A percentile compares a stretch with the other conserved stretches of the same genome.
Evolutionary conservation across 2,329 filamentous ascomycete species (phyloP).

Genomic region (Fusarium xyrophilum): DNA sequence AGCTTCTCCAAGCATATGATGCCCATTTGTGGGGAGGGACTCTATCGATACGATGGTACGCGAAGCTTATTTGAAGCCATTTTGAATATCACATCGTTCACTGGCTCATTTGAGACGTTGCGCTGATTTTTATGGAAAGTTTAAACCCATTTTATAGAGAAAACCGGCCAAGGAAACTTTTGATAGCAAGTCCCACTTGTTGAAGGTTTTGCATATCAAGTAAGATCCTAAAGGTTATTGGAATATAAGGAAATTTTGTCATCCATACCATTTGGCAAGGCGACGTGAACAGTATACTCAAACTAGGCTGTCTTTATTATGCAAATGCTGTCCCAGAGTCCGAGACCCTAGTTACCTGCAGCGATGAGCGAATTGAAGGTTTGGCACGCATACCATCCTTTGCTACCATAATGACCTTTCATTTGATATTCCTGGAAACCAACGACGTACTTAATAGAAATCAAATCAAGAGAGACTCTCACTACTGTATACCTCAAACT

Average conservation of each 20-base stretch:
- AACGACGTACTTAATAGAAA: not conserved
- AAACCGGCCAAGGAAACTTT: not conserved
- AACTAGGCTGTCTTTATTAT: not conserved
- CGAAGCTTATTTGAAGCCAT: not conserved
- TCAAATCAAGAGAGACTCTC: rapidly evolving
- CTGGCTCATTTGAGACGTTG: not conserved
- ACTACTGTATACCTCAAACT: not conserved
- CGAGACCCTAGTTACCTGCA: not conserved
- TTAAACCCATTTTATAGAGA: not conserved
- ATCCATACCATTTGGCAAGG: not conserved
- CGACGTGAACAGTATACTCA: not conserved
- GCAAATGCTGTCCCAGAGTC: not conserved
- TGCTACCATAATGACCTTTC: not conserved
- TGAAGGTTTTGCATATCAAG: not conserved
- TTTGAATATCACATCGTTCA: not conserved
- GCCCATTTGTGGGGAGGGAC: too few relatives aligned
- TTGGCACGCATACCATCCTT: not conserved
- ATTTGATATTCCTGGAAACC: not conserved
- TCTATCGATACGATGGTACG: not conserved
- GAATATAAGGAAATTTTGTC: too few relatives aligned
- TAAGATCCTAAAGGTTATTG: not conserved
- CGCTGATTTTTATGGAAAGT: not conserved
- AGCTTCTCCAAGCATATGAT: not conserved
- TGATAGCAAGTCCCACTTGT: not conserved
- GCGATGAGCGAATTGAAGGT: not conserved